A percentile compares a stretch with the other conserved stretches of the same genome.
Evolutionary conservation across 495 filamentous ascomycete species (phyloP).

Genomic region (Aspergillus campestris): DNA sequence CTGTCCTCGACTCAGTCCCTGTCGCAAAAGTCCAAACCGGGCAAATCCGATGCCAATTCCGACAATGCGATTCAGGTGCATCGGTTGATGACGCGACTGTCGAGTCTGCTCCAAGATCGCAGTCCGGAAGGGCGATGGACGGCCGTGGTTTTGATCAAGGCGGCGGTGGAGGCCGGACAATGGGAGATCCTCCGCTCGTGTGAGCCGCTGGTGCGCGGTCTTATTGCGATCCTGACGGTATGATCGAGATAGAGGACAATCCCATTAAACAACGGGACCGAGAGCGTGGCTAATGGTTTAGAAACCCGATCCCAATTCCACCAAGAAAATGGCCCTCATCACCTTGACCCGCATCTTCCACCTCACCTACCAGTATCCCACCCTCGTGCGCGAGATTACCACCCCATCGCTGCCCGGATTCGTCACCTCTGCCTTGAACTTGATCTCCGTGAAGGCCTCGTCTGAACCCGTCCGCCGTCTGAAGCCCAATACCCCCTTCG

Average conservation of each 20-base stretch:
- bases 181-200: constrained; percentile 66
- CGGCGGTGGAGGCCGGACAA: constrained; percentile 70
- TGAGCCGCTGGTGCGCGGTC: constrained; percentile 60
- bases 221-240: constrained; percentile 65
- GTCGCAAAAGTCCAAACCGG: constrained; percentile 25
- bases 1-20: constrained; percentile 40
- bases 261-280: too few species aligned
- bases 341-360: constrained; percentile 74
- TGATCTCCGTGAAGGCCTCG: constrained; percentile 43
- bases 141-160: constrained; percentile 68
- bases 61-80: constrained; percentile 60
- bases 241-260: neutral
- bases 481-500: constrained; percentile 34
- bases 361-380: constrained; percentile 70
- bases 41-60: constrained; percentile 52
- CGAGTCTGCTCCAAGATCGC: constrained; percentile 64
- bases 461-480: constrained; percentile 36
- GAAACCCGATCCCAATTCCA: constrained; percentile 65
- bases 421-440: constrained; percentile 60
- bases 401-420: constrained; percentile 73
- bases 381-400: constrained; percentile 76
- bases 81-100: constrained; percentile 70
- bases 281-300: constrained; percentile 15
- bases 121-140: constrained; percentile 64
- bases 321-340: constrained; percentile 65